Evolutionary conservation across 345 rosid genomes (phyloP), one percentile per base, ranked within the genome.

Genomic region (Excoecaria agallocha): DNA sequence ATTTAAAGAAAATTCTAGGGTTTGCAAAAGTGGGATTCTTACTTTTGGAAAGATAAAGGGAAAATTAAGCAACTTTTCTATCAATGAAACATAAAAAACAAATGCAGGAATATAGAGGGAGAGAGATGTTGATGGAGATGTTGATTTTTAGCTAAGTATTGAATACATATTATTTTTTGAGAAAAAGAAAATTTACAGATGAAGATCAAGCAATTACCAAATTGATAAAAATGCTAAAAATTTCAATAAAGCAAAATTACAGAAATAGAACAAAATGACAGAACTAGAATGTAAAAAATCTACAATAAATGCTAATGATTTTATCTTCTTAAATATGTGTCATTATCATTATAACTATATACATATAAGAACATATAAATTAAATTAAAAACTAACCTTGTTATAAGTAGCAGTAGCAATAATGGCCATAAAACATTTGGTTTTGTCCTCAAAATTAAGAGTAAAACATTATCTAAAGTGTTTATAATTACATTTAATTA

Each of bases 361-460:
- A n/a, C n/a, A n/a, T n/a, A n/a, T n/a, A n/a, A n/a, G n/a, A n/a
- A n/a, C n/a, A n/a, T n/a, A n/a, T n/a, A 43, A n/a, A n/a, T n/a
- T n/a, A n/a, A n/a, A n/a, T n/a, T n/a, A n/a, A n/a, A n/a, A n/a
- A n/a, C n/a, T n/a, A n/a, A n/a, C n/a, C n/a, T n/a, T n/a, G n/a
- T 43, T 5, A 43, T 68, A 51, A 82, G 73, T 73, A 76, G 78
- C n/a, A n/a, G n/a, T n/a, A n/a, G n/a, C n/a, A n/a, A n/a, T n/a
- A n/a, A n/a, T n/a, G n/a, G n/a, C n/a, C n/a, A n/a, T n/a, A n/a
- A n/a, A n/a, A n/a, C n/a, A n/a, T n/a, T n/a, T 69, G 48, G 64
- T 77, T 83, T 80, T 87, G 82, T 81, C 91, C 84, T 76, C 70
- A 78, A 82, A 75, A 76, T 63, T 76, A 82, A 86, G 69, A 83